Evolutionary conservation across 371 early-diverging fungal genomes (phyloP).

Genomic region (Saksenaea oblongispora): DNA sequence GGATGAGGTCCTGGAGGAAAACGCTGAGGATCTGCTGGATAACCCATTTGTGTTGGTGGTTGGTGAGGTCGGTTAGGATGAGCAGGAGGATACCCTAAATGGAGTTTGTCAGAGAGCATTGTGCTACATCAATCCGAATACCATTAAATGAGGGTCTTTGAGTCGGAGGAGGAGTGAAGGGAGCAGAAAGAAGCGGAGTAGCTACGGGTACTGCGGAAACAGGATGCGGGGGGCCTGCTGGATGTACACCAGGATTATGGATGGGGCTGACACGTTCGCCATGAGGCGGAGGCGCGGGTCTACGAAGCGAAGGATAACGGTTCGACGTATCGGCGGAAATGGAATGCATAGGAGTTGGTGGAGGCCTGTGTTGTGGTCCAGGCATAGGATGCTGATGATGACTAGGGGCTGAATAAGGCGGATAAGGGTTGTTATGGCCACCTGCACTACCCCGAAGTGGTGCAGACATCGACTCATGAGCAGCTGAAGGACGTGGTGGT

Average conservation of each 20-base stretch:
- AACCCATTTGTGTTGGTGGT: background rate
- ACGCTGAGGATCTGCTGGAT: background rate
- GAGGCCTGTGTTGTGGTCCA: background rate
- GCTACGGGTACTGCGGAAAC: background rate
- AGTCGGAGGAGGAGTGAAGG: background rate
- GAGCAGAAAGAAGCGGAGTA: background rate
- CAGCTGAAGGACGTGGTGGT: background rate
- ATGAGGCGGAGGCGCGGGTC: background rate
- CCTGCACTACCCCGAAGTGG: background rate
- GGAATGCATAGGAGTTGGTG: background rate
- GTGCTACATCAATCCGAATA: background rate
- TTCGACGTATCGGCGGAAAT: background rate
- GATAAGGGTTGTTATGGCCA: background rate
- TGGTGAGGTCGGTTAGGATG: background rate
- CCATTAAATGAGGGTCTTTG: background rate
- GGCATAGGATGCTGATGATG: constrained; percentile 2
- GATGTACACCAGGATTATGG: background rate
- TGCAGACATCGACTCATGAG: background rate
- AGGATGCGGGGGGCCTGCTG: background rate
- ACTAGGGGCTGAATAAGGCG: background rate
- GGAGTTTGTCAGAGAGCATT: background rate
- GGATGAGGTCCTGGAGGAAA: background rate
- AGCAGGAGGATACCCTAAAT: background rate
- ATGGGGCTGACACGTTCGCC: background rate
- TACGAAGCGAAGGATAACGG: background rate